These are phyloP conservation scores for Zymoseptoria tritici DNA, from an alignment of 2,329 filamentous ascomycete species.

Conservation along the genomic window DNA sequence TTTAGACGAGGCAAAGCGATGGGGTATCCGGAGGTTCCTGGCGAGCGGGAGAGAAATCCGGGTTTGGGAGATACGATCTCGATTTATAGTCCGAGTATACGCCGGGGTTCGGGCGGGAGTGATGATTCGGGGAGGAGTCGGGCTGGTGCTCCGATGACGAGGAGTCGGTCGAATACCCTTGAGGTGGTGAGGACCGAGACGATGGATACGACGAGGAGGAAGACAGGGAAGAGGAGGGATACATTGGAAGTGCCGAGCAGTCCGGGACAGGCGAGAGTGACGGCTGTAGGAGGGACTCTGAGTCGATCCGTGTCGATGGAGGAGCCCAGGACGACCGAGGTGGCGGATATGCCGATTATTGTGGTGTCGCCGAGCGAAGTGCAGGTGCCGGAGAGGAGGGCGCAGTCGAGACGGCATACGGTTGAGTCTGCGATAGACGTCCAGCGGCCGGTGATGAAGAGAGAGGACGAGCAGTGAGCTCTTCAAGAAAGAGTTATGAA, in stretches of 20 bases:
- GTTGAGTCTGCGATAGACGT: background rate
- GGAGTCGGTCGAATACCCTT: background rate
- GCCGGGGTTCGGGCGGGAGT: slow-evolving; percentile 4
- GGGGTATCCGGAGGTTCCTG: slow-evolving; percentile 52
- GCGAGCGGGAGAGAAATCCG: slow-evolving; percentile 43
- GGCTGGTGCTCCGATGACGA: background rate
- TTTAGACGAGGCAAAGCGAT: slow-evolving; percentile 42
- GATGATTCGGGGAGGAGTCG: slow-evolving; percentile 1
- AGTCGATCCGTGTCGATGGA: background rate
- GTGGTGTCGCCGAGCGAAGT: slow-evolving; percentile 39
- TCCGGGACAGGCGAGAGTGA: slow-evolving; percentile 1
- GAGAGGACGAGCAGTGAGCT: background rate
- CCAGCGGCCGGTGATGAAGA: background rate
- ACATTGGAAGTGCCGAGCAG: slow-evolving; percentile 6
- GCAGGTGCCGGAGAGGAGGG: background rate
- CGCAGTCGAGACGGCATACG: background rate
- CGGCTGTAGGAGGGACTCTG: background rate
- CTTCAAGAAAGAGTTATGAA: background rate
- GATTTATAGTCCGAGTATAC: slow-evolving; percentile 5
- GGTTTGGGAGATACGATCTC: slow-evolving; percentile 12
- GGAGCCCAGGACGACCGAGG: background rate
- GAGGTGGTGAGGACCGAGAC: background rate
- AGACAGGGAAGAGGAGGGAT: slow-evolving; percentile 3
- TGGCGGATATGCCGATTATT: slow-evolving; percentile 2
- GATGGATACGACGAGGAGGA: slow-evolving; percentile 3